Evolutionary conservation across 495 filamentous ascomycete genomes (phyloP), one percentile per base, ranked within the genome.

Genomic region (Acidiella bohemica): DNA sequence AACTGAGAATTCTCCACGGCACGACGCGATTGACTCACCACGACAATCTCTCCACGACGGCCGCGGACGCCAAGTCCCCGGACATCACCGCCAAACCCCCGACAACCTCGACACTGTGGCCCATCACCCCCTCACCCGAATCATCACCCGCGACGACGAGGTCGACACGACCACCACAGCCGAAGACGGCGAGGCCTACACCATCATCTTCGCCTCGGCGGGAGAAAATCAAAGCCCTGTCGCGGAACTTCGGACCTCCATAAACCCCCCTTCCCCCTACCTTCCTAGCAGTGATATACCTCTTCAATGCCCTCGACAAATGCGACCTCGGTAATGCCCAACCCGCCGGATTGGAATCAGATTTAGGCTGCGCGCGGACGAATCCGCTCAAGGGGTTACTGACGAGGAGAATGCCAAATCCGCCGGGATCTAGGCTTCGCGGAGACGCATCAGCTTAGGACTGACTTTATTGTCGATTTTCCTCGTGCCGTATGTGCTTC

Each of bases 401-500:
- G 26, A 27, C 19, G 36, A 10, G 12, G 69, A 73, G 40, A 70
- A 84, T 47, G n/a, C n/a, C n/a, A n/a, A n/a, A n/a, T n/a, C n/a
- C n/a, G n/a, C n/a, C n/a, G n/a, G n/a, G n/a, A n/a, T n/a, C n/a
- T n/a, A n/a, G n/a, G n/a, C n/a, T n/a, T n/a, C n/a, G n/a, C n/a
- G n/a, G n/a, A n/a, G n/a, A n/a, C n/a, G n/a, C n/a, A n/a, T n/a
- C n/a, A n/a, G n/a, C n/a, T n/a, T 84, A 84, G 59, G 84, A 82
- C 53, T 68, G 73, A 16, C 68, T 84, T 10, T 59, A 84, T 13
- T 71, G 68, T 16, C n/a, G n/a, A 75, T 84, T 46, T 86, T 86
- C 62, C 84, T 78, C 55, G 62, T 85, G n/a, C 81, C 81, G 6
- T 85, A 80, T 51, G 77, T 84, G 32, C 53, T 84, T 12, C 76